A percentile compares a stretch with the other conserved stretches of the same genome.
These are phyloP conservation scores for Chlorella sp. DNA, from an alignment of 139 green algal genomes.

Conservation along the genomic window DNA sequence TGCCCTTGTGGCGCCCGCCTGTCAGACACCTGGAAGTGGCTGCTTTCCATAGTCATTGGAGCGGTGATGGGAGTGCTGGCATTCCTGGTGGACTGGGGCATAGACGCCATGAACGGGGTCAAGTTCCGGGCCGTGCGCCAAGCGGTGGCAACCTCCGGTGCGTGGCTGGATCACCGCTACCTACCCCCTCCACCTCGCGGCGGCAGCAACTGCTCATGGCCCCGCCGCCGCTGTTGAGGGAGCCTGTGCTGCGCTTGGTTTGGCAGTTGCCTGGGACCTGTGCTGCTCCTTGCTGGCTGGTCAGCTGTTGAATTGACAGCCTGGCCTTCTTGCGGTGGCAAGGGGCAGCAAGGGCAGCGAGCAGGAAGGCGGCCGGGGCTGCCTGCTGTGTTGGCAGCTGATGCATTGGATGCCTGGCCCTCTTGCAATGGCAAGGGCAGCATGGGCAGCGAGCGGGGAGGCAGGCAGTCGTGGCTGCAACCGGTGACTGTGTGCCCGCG, in stretches of 20 bases:
- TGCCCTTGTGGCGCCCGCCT: not conserved
- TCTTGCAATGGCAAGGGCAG: not conserved
- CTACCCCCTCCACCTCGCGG: no score
- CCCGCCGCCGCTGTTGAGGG: not conserved
- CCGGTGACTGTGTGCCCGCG: no score
- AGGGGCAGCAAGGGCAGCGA: not conserved
- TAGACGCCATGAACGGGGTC: slow-evolving; percentile 58
- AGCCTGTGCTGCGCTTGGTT: not conserved
- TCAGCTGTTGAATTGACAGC: not conserved
- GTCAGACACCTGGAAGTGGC: slow-evolving; percentile 38
- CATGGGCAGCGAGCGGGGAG: no score
- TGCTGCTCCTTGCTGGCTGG: not conserved
- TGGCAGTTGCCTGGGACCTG: not conserved
- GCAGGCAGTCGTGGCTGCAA: not conserved
- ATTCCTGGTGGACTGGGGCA: slow-evolving; percentile 65
- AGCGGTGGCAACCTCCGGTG: slow-evolving; percentile 26
- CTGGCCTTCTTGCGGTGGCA: not conserved
- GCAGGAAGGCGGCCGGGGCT: no score
- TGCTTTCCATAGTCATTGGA: slow-evolving; percentile 59
- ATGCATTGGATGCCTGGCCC: not conserved
- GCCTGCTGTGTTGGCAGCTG: not conserved
- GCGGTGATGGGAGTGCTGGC: slow-evolving; percentile 58
- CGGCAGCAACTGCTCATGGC: no score
- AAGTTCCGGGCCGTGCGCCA: slow-evolving; percentile 46
- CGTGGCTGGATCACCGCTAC: not conserved